These are phyloP conservation scores for Tremella yokohamensis DNA, from an alignment of 768 basidiomycete genomes.

Conservation along the genomic window DNA sequence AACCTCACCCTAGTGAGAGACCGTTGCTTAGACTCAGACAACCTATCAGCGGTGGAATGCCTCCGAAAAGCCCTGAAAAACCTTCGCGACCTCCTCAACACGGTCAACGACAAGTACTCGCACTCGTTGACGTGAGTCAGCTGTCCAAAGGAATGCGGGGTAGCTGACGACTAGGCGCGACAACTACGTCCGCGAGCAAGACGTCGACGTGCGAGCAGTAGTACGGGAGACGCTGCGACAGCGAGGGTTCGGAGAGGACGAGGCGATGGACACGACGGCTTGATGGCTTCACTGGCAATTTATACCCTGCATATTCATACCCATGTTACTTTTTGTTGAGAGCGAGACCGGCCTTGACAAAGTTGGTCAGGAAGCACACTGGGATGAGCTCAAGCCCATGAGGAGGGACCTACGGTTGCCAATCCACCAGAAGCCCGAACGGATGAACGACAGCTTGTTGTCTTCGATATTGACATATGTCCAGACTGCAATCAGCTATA, in stretches of 20 bases:
- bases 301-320: background rate
- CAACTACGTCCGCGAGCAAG: constrained; percentile 38
- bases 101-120: constrained; percentile 67
- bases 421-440: constrained; percentile 29
- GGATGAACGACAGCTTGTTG: constrained; percentile 19
- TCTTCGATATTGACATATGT: constrained; percentile 30
- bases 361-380: constrained; percentile 1
- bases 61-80: constrained; percentile 71
- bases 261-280: background rate
- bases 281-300: background rate
- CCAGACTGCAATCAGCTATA: constrained; percentile 19
- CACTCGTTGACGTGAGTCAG: constrained; percentile 56
- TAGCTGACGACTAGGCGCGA: constrained; percentile 31
- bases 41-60: constrained; percentile 77
- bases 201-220: constrained; percentile 40
- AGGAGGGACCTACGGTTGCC: constrained; percentile 33
- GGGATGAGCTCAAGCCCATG: background rate
- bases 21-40: constrained; percentile 57
- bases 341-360: constrained; percentile 21
- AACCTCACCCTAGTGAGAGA: background rate
- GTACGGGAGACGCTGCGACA: constrained; percentile 36
- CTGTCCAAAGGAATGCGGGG: background rate
- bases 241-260: constrained; percentile 9
- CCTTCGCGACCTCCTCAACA: constrained; percentile 70
- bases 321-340: constrained; percentile 13